A percentile compares a stretch with the other conserved stretches of the same genome.
Evolutionary conservation across 177 flowering plant genomes (phyloP).

Genomic region (Vitis hybrid): DNA sequence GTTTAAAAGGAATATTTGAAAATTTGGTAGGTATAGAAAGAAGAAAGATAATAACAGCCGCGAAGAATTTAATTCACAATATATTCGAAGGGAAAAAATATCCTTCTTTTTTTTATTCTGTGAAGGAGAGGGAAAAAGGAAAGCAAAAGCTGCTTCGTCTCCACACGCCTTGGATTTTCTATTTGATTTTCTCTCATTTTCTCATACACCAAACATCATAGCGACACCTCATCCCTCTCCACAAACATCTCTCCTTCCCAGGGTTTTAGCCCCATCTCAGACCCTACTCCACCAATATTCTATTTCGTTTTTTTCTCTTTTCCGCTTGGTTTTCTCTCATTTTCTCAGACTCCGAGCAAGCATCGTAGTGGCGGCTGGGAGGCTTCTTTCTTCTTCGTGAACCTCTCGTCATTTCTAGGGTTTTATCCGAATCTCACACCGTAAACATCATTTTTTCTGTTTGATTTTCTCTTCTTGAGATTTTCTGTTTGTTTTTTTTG

Average conservation of each 20-base stretch:
- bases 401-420: conserved; percentile 3
- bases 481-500: too few species aligned
- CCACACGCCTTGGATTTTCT: conserved; percentile 26
- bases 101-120: conserved; percentile 5
- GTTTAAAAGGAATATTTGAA: too few species aligned
- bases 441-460: not conserved
- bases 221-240: too few species aligned
- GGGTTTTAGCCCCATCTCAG: not conserved
- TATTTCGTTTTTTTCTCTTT: not conserved
- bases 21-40: too few species aligned
- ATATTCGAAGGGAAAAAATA: conserved; percentile 6
- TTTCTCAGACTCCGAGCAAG: too few species aligned
- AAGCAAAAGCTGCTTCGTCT: conserved; percentile 21
- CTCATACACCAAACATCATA: conserved; percentile 24
- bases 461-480: not conserved
- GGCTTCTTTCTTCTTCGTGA: not conserved
- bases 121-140: conserved; percentile 16
- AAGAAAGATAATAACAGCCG: not conserved
- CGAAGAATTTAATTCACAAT: too few species aligned
- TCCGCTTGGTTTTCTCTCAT: not conserved
- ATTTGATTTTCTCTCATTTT: conserved; percentile 14
- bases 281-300: not conserved
- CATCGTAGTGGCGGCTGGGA: too few species aligned
- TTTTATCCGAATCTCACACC: conserved; percentile 5
- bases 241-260: too few species aligned